A percentile compares a stretch with the other conserved stretches of the same genome.
These are phyloP conservation scores for Aciculosporium take DNA, from an alignment of 2,329 filamentous ascomycete species.

Conservation along the genomic window DNA sequence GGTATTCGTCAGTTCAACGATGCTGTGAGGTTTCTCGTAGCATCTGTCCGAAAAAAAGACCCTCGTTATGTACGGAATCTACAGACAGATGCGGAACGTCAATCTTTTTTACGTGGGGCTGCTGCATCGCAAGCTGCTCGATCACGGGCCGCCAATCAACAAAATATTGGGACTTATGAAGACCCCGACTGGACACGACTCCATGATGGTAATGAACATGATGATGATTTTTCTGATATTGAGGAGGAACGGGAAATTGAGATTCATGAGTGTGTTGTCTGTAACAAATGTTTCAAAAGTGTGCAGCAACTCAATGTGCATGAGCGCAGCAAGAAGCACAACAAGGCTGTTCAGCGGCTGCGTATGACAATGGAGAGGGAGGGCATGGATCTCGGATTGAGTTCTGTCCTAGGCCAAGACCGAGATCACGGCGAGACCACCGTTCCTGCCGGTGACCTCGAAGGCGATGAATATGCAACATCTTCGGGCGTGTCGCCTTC, in stretches of 20 bases:
- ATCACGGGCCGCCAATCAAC: conserved; percentile 66
- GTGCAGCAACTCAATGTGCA: conserved; percentile 84
- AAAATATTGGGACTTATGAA: conserved; percentile 50
- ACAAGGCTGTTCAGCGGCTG: conserved; percentile 71
- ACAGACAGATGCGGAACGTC: conserved; percentile 67
- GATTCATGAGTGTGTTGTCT: conserved; percentile 61
- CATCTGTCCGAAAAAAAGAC: conserved; percentile 83
- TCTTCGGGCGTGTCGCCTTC: not conserved
- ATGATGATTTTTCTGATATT: conserved; percentile 48
- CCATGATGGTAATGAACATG: conserved; percentile 36
- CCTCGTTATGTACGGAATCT: conserved; percentile 66
- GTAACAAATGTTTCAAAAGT: conserved; percentile 72
- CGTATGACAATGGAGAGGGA: conserved; percentile 73
- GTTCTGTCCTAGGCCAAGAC: conserved; percentile 2
- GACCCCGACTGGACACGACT: conserved; percentile 64
- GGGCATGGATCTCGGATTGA: conserved; percentile 45
- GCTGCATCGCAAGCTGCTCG: conserved; percentile 73
- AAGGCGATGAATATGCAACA: not conserved
- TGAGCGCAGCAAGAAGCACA: conserved; percentile 92
- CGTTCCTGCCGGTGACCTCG: not conserved
- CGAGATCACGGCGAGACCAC: not conserved
- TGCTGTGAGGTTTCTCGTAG: conserved; percentile 70
- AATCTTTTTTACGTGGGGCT: conserved; percentile 61
- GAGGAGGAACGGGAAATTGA: conserved; percentile 41
- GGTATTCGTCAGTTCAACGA: conserved; percentile 84